phyloP scores from a whole-genome alignment of 495 filamentous ascomycete genomes.

The Venustampulla echinocandica region DNA sequence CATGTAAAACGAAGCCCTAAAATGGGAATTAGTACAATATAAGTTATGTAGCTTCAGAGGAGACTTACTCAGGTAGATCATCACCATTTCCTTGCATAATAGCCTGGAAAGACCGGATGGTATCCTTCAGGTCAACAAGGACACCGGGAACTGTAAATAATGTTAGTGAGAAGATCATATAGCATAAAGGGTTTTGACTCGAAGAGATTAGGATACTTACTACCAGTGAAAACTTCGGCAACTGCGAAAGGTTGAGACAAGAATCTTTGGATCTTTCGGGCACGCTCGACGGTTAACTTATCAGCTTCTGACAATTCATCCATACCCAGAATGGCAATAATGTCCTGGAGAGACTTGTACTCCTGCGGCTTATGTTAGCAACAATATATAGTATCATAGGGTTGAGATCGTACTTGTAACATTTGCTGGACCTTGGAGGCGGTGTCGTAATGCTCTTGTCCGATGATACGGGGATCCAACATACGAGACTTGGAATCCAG shows the following conservation, averaged over 20 bases:
- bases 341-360: constrained; percentile 99
- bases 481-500: constrained; percentile 99
- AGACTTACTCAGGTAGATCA: constrained; percentile 89
- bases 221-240: constrained; percentile 88
- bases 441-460: constrained; percentile 93
- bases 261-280: constrained; percentile 99
- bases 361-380: too few species aligned
- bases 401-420: too few species aligned
- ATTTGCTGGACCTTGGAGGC: constrained; percentile 95
- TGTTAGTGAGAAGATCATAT: too few species aligned
- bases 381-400: too few species aligned
- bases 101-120: constrained; percentile 92
- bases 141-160: constrained; percentile 45
- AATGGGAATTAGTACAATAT: background rate
- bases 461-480: constrained; percentile 96
- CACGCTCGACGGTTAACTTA: constrained; percentile 99
- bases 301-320: constrained; percentile 98
- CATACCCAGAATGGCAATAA: constrained; percentile 98
- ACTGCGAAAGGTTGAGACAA: constrained; percentile 98
- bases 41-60: constrained; percentile 80
- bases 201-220: background rate
- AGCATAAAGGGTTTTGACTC: too few species aligned
- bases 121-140: constrained; percentile 97
- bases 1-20: constrained; percentile 26
- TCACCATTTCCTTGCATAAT: constrained; percentile 95